Conservation (phyloP, 768 basidiomycete genomes). For the Suillus sp. region DNA sequence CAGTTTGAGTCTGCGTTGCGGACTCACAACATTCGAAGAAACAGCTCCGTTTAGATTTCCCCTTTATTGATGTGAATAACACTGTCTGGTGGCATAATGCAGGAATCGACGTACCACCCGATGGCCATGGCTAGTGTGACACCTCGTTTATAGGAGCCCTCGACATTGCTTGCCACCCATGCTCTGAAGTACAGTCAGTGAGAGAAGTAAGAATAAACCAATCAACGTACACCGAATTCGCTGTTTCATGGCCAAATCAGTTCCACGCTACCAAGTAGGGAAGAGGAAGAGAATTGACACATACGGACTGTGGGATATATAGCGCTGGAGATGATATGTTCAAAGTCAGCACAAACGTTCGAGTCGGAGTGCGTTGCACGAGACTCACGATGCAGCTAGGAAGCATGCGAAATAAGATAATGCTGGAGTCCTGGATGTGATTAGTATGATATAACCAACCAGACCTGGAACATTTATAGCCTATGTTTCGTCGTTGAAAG, state of each 20-base stretch:
- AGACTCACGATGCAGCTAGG: constrained; percentile 66
- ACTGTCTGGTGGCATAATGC: constrained; percentile 22
- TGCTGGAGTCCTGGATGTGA: constrained; percentile 57
- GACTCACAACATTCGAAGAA: constrained; percentile 62
- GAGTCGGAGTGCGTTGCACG: not conserved
- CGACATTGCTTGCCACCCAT: constrained; percentile 73
- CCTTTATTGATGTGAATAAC: constrained; percentile 19
- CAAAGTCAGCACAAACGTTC: constrained; percentile 6
- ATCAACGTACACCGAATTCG: constrained; percentile 52
- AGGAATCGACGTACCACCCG: constrained; percentile 41
- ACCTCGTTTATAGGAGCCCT: constrained; percentile 74
- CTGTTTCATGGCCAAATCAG: constrained; percentile 22
- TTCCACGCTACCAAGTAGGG: not conserved
- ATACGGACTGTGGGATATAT: constrained; percentile 51
- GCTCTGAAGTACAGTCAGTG: constrained; percentile 2
- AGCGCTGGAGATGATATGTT: constrained; percentile 27
- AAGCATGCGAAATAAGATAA: constrained; percentile 76
- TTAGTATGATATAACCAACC: constrained; percentile 67
- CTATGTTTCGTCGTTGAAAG: too few relatives aligned
- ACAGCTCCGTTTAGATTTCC: constrained; percentile 74
- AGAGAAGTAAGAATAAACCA: constrained; percentile 2
- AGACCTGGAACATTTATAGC: constrained; percentile 35
- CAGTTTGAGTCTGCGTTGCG: not conserved
- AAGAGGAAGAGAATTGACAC: constrained; percentile 20
- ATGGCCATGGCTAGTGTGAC: constrained; percentile 72